Evolutionary conservation across 352 stramenopile genomes (phyloP).

Genomic region (Elongisporangium prolatum): DNA sequence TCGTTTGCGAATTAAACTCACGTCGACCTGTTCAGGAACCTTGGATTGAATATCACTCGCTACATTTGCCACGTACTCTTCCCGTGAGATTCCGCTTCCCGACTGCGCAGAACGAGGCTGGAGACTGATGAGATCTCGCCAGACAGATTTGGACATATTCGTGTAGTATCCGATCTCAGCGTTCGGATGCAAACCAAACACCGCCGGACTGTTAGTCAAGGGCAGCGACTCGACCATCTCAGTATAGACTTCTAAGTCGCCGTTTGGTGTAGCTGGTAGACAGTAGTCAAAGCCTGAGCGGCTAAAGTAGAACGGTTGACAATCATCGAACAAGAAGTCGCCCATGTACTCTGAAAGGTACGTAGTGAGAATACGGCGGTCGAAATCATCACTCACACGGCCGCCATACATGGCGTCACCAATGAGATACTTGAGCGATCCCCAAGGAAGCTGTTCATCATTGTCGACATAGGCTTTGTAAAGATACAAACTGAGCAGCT

Average conservation of each 20-base stretch:
- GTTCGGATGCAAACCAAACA: conserved; percentile 96
- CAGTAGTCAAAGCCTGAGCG: conserved; percentile 93
- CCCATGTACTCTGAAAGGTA: conserved; percentile 96
- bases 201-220: conserved; percentile 91
- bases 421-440: conserved; percentile 93
- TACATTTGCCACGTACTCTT: conserved; percentile 90
- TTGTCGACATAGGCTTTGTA: conserved; percentile 91
- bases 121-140: conserved; percentile 90
- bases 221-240: conserved; percentile 87
- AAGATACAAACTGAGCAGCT: conserved; percentile 90
- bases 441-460: conserved; percentile 93
- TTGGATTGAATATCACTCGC: conserved; percentile 91
- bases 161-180: conserved; percentile 96
- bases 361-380: conserved; percentile 92
- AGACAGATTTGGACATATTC: conserved; percentile 93
- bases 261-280: conserved; percentile 32
- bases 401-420: conserved; percentile 97
- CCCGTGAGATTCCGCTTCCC: conserved; percentile 78
- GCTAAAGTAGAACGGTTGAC: conserved; percentile 92
- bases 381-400: conserved; percentile 94
- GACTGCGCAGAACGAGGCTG: conserved; percentile 85
- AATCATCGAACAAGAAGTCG: conserved; percentile 95
- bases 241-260: conserved; percentile 75
- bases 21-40: conserved; percentile 85
- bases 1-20: conserved; percentile 83